A percentile compares a stretch with the other conserved stretches of the same genome.
These are phyloP conservation scores for Solanum pinnatisectum DNA, from an alignment of 257 asterid species.

Conservation along the genomic window DNA sequence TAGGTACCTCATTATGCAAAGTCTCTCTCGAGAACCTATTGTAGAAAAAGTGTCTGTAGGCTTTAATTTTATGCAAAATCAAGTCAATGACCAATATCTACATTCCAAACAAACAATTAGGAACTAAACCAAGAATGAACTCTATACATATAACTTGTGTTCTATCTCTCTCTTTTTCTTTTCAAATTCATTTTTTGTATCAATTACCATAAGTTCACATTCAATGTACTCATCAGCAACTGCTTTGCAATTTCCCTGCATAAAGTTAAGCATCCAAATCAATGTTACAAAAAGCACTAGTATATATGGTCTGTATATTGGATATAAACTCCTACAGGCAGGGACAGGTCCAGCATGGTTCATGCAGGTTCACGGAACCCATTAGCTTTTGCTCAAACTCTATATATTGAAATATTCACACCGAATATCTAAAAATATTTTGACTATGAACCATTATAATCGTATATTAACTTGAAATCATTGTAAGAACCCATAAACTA, in stretches of 20 bases:
- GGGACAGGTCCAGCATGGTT: neutral
- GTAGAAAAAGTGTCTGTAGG: conserved; percentile 75
- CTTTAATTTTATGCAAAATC: conserved; percentile 85
- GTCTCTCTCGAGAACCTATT: conserved; percentile 38
- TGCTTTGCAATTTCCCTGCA: conserved; percentile 58
- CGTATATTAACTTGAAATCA: neutral
- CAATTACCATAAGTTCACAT: conserved; percentile 80
- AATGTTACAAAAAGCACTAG: neutral
- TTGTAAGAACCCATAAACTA: neutral
- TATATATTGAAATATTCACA: neutral
- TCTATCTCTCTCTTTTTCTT: neutral
- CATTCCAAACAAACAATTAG: neutral
- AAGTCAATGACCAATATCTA: conserved; percentile 75
- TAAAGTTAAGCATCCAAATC: neutral
- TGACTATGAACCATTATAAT: neutral
- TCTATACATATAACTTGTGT: neutral
- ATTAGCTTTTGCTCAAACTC: neutral
- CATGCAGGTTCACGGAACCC: neutral
- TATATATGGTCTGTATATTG: neutral
- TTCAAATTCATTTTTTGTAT: neutral
- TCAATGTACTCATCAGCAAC: conserved; percentile 86
- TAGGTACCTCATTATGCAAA: conserved; percentile 37
- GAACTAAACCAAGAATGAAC: neutral
- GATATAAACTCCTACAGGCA: neutral
- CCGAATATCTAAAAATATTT: neutral